phyloP scores from a whole-genome alignment of 2,329 filamentous ascomycete species.

The Ilyonectria mors-panacis region DNA sequence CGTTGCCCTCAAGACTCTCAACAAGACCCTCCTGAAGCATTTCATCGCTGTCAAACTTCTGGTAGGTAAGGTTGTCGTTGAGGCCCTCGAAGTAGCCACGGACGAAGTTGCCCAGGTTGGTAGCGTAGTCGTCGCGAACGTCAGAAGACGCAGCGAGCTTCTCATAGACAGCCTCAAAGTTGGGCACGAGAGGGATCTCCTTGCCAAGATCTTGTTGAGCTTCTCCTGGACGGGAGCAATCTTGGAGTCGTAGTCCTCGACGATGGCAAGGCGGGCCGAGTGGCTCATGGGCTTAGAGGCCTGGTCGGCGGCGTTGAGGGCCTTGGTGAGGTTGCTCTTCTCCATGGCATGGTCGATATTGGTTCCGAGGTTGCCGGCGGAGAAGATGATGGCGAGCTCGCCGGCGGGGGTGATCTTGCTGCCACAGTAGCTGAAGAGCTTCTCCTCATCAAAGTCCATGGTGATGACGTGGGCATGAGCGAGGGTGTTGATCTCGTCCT shows the following conservation, averaged over 20 bases:
- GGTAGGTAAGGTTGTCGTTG: conserved; percentile 56
- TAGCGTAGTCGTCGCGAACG: conserved; percentile 58
- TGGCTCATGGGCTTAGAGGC: conserved; percentile 57
- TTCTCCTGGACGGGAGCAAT: conserved; percentile 56
- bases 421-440: conserved; percentile 62
- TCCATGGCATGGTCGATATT: conserved; percentile 61
- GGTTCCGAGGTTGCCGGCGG: conserved; percentile 57
- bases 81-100: conserved; percentile 62
- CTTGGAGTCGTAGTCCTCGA: conserved; percentile 59
- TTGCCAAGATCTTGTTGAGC: conserved; percentile 58
- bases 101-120: conserved; percentile 58
- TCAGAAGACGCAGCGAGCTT: conserved; percentile 54
- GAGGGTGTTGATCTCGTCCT: conserved; percentile 65
- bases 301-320: conserved; percentile 62
- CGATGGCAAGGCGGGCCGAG: conserved; percentile 59
- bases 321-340: conserved; percentile 56
- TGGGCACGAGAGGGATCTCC: conserved; percentile 62
- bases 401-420: conserved; percentile 59
- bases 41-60: conserved; percentile 65
- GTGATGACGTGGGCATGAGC: conserved; percentile 60
- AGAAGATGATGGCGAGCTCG: conserved; percentile 65
- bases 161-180: conserved; percentile 62
- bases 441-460: conserved; percentile 61
- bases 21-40: conserved; percentile 64
- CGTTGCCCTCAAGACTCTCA: conserved; percentile 60